A percentile compares a stretch with the other conserved stretches of the same genome.
These are phyloP conservation scores for Wickerhamiella siamensis DNA, from an alignment of 805 yeast species.

Conservation along the genomic window DNA sequence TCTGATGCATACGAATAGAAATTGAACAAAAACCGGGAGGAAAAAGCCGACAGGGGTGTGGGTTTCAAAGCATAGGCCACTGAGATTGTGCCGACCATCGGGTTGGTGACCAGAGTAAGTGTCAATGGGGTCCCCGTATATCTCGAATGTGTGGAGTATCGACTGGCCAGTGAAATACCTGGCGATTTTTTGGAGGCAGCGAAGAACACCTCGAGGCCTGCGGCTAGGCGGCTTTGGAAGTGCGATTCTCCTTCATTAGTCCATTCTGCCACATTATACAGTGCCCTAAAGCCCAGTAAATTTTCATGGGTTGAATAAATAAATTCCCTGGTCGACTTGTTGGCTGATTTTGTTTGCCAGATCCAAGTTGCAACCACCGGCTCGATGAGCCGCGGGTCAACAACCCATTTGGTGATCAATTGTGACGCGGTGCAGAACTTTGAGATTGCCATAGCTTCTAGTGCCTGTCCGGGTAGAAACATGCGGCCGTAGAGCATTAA, in stretches of 20 bases:
- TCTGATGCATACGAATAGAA: conserved; percentile 82
- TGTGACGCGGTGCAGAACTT: conserved; percentile 41
- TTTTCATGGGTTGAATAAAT: conserved; percentile 76
- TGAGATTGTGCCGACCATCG: conserved; percentile 76
- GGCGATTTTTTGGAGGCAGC: conserved; percentile 77
- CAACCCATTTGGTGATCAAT: conserved; percentile 57
- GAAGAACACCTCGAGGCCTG: conserved; percentile 84
- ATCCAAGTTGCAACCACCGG: conserved; percentile 31
- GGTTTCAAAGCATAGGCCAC: conserved; percentile 81
- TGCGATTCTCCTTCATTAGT: conserved; percentile 9
- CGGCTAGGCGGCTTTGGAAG: conserved; percentile 39
- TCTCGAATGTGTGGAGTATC: conserved; percentile 76
- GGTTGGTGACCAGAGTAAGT: conserved; percentile 74
- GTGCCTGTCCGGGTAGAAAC: conserved; percentile 71
- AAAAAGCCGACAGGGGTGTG: conserved; percentile 51
- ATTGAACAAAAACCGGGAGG: conserved; percentile 80
- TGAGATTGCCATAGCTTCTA: conserved; percentile 59
- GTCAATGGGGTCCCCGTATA: conserved; percentile 83
- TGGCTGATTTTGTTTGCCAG: conserved; percentile 4
- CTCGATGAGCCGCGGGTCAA: conserved; percentile 42
- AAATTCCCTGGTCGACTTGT: conserved; percentile 46
- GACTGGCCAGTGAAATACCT: conserved; percentile 68
- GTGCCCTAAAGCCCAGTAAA: conserved; percentile 62
- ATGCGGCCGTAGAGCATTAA: conserved; percentile 63
- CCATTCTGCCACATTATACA: conserved; percentile 47